Percentiles rank a stretch among this genome's conserved stretches.
These are phyloP conservation scores for Neurospora sp. DNA, from an alignment of 495 filamentous ascomycete genomes.

Conservation along the genomic window DNA sequence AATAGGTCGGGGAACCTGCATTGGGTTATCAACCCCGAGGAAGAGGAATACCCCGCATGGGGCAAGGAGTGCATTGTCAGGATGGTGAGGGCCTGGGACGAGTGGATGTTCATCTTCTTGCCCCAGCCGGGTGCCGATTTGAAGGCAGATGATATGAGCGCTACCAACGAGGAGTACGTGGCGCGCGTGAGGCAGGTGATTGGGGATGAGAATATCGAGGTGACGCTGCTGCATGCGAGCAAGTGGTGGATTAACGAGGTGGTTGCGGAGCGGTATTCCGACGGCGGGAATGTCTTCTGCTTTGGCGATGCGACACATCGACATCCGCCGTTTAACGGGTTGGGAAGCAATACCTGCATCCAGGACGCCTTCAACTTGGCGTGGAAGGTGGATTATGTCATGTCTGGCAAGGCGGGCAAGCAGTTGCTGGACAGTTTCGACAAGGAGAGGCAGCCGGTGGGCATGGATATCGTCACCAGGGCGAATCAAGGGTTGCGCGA, in stretches of 20 bases:
- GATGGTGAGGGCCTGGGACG: conserved; percentile 35
- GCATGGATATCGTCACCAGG: conserved; percentile 23
- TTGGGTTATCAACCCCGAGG: conserved; percentile 34
- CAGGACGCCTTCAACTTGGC: conserved; percentile 41
- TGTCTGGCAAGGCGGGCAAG: conserved; percentile 21
- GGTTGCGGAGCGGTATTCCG: conserved; percentile 31
- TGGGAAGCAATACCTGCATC: conserved; percentile 41
- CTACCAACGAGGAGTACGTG: conserved; percentile 26
- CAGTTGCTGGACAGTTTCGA: conserved; percentile 25
- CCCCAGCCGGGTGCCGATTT: conserved; percentile 21
- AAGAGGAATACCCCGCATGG: conserved; percentile 23
- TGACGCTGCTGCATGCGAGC: conserved; percentile 26
- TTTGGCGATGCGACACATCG: conserved; percentile 40
- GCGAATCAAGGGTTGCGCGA: conserved; percentile 30
- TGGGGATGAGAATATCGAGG: conserved; percentile 34
- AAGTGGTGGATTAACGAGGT: conserved; percentile 36
- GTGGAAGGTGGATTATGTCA: conserved; percentile 37
- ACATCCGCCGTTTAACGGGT: conserved; percentile 37
- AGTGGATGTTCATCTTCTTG: conserved; percentile 38
- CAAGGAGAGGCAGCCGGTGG: conserved; percentile 34
- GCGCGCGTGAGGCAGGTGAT: conserved; percentile 36
- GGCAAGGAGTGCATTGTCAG: conserved; percentile 26
- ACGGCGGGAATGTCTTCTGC: conserved; percentile 31
- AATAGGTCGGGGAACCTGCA: conserved; percentile 46
- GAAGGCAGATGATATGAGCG: conserved; percentile 20